These are phyloP conservation scores for Isatis lusitanica DNA, from an alignment of 441 rosid genomes.

Conservation along the genomic window DNA sequence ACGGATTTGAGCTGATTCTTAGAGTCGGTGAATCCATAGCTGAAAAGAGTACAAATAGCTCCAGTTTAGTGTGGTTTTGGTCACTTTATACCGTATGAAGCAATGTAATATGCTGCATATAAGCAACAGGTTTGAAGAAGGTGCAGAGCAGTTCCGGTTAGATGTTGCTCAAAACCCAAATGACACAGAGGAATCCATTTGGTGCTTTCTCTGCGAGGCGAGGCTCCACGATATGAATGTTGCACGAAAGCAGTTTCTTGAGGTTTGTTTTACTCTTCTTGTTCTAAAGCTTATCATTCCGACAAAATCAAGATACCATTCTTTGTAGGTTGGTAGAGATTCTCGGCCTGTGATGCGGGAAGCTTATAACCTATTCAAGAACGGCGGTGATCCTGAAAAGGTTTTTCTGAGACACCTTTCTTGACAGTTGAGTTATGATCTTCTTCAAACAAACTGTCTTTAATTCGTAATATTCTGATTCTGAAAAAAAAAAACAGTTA, in stretches of 20 bases:
- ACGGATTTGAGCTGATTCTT: background rate
- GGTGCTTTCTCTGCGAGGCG: constrained; percentile 93
- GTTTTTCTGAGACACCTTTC: constrained; percentile 35
- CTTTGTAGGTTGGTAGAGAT: constrained; percentile 83
- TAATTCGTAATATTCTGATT: background rate
- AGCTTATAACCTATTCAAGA: constrained; percentile 75
- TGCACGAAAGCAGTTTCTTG: constrained; percentile 68
- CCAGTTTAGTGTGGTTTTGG: background rate
- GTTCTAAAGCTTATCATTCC: background rate
- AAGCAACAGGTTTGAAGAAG: constrained; percentile 59
- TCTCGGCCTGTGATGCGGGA: constrained; percentile 80
- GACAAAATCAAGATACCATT: background rate
- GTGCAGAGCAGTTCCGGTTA: constrained; percentile 67
- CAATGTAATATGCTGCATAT: background rate
- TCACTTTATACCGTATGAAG: background rate
- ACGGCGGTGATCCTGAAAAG: constrained; percentile 90
- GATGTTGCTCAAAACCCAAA: constrained; percentile 93
- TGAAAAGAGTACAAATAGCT: background rate
- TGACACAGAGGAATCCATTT: constrained; percentile 92
- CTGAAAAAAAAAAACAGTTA: constrained; percentile 41
- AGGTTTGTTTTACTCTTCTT: constrained; percentile 43
- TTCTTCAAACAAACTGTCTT: background rate
- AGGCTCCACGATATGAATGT: constrained; percentile 59
- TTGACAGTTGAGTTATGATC: background rate
- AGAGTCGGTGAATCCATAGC: background rate